Percentiles rank a stretch among this genome's conserved stretches.
These are phyloP conservation scores for Apiospora saccharicola DNA, from an alignment of 2,329 filamentous ascomycete species.

Conservation along the genomic window DNA sequence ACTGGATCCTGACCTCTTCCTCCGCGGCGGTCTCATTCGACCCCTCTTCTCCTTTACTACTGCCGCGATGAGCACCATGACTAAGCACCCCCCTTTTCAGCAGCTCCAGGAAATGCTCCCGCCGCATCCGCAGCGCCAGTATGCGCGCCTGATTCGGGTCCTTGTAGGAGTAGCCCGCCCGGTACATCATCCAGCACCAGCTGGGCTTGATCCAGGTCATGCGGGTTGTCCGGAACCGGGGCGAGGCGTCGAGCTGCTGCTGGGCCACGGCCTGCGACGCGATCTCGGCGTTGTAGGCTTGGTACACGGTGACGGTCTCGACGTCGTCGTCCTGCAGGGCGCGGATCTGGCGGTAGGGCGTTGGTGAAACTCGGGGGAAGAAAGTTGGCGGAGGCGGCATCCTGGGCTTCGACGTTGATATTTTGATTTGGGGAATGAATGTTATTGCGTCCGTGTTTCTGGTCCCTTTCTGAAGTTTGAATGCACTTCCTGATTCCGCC, in stretches of 20 bases:
- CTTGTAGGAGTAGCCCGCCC: constrained; percentile 66
- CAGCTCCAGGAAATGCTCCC: constrained; percentile 56
- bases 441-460: background rate
- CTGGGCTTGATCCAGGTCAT: constrained; percentile 74
- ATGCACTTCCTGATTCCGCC: background rate
- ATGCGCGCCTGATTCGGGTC: constrained; percentile 61
- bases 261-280: constrained; percentile 57
- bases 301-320: constrained; percentile 66
- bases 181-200: constrained; percentile 71
- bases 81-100: constrained; percentile 47
- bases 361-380: background rate
- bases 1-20: constrained; percentile 62
- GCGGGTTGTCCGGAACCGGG: constrained; percentile 58
- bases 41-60: constrained; percentile 32
- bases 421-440: background rate
- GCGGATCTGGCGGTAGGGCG: constrained; percentile 58
- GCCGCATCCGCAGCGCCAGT: constrained; percentile 63
- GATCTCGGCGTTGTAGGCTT: constrained; percentile 64
- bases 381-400: background rate
- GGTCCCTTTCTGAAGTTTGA: background rate
- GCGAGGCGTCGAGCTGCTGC: constrained; percentile 61
- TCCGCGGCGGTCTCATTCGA: constrained; percentile 33
- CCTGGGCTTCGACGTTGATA: background rate
- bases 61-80: background rate
- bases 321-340: constrained; percentile 52